These are phyloP conservation scores for Ricinus communis DNA, from an alignment of 345 rosid species.

Conservation along the genomic window DNA sequence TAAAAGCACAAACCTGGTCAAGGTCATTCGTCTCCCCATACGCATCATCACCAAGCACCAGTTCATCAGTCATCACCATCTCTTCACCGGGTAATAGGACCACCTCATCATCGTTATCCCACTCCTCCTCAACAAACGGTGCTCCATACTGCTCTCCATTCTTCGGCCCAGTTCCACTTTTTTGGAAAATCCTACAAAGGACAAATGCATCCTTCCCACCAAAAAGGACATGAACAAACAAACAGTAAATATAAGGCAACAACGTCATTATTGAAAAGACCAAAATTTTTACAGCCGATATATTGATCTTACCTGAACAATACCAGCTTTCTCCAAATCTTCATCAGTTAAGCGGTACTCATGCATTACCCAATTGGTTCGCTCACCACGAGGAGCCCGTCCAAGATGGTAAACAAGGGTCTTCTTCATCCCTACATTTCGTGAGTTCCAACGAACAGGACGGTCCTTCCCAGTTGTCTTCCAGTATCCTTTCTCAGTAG, in stretches of 20 bases:
- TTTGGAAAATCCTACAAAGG: constrained; percentile 84
- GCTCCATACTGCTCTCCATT: constrained; percentile 98
- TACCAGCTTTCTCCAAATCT: constrained; percentile 51
- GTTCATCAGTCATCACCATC: constrained; percentile 37
- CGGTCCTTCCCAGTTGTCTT: constrained; percentile 96
- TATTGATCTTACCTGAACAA: constrained; percentile 57
- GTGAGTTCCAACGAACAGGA: constrained; percentile 42
- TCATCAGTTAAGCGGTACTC: constrained; percentile 78
- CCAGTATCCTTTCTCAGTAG: constrained; percentile 94
- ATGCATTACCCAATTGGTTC: constrained; percentile 97
- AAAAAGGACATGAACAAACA: constrained; percentile 2
- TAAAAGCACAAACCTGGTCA: constrained; percentile 55
- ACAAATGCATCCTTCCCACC: constrained; percentile 75
- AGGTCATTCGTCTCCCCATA: constrained; percentile 49
- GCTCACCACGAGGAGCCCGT: constrained; percentile 83
- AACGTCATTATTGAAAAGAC: background rate
- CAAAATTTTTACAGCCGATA: background rate
- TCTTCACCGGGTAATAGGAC: constrained; percentile 48
- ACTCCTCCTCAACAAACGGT: constrained; percentile 90
- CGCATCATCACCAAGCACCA: constrained; percentile 43
- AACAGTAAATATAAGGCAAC: background rate
- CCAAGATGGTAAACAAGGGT: constrained; percentile 91
- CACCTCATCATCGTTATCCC: constrained; percentile 67
- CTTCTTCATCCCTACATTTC: constrained; percentile 88
- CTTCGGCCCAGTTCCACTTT: constrained; percentile 97